Percentiles rank a stretch among this genome's conserved stretches.
phyloP scores from a whole-genome alignment of 345 rosid species.

The Eucalyptus rudis region DNA sequence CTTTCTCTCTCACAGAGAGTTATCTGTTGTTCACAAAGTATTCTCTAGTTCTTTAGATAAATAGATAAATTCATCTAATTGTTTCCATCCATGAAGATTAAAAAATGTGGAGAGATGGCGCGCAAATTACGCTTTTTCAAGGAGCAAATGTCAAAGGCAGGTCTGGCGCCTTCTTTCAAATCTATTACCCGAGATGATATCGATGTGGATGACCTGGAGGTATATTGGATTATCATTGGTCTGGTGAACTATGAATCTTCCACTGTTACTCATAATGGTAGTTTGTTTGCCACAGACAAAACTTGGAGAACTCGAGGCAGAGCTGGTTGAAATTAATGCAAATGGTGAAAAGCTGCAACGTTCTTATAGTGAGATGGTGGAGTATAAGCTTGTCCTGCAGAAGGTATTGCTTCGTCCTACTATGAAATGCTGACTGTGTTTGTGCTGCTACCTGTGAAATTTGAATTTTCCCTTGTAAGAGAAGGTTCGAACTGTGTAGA shows the following conservation, averaged over 20 bases:
- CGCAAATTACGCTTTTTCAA: constrained; percentile 76
- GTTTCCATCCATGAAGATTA: constrained; percentile 27
- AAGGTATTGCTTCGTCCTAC: constrained; percentile 42
- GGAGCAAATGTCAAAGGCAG: constrained; percentile 86
- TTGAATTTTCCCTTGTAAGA: background rate
- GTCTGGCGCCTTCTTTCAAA: constrained; percentile 33
- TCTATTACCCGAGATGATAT: constrained; percentile 18
- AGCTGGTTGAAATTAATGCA: constrained; percentile 83
- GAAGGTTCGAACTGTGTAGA: background rate
- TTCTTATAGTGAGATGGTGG: constrained; percentile 63
- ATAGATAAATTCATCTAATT: background rate
- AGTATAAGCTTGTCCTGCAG: constrained; percentile 73
- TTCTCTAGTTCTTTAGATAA: background rate
- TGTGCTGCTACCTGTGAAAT: background rate
- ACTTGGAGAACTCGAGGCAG: constrained; percentile 92
- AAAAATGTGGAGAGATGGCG: constrained; percentile 91
- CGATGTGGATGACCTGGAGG: constrained; percentile 76
- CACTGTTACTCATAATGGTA: background rate
- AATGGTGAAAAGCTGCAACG: constrained; percentile 81
- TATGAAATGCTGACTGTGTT: background rate
- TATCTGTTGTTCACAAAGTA: background rate
- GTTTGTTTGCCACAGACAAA: constrained; percentile 25
- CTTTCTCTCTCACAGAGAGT: background rate
- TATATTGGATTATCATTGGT: background rate
- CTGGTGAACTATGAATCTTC: background rate